phyloP scores from a whole-genome alignment of 2,329 filamentous ascomycete species.

The Penicillium vulpinum region DNA sequence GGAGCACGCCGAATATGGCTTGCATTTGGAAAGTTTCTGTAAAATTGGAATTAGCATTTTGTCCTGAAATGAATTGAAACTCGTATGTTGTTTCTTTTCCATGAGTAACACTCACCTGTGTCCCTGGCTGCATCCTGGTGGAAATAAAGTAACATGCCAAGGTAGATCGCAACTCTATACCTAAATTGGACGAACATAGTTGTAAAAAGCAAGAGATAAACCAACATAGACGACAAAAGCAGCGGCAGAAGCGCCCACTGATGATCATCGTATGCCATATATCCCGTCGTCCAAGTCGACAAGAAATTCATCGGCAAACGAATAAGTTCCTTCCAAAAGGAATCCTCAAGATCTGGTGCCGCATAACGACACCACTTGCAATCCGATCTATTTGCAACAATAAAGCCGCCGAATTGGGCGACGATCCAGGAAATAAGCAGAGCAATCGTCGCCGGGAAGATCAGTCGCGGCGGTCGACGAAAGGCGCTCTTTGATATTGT shows the following conservation, averaged over 20 bases:
- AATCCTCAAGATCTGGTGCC: constrained; percentile 46
- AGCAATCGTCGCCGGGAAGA: constrained; percentile 55
- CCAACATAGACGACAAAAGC: constrained; percentile 52
- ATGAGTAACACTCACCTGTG: constrained; percentile 43
- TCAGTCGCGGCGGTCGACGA: constrained; percentile 53
- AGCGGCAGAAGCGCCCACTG: constrained; percentile 57
- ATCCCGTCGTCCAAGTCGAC: constrained; percentile 52
- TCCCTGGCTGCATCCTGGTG: constrained; percentile 48
- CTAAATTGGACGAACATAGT: constrained; percentile 48
- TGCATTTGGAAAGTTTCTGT: constrained; percentile 57
- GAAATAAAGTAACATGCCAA: constrained; percentile 52
- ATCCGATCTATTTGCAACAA: constrained; percentile 50
- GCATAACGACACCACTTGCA: constrained; percentile 55
- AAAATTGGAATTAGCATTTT: background rate
- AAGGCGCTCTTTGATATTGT: constrained; percentile 56
- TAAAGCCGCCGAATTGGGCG: constrained; percentile 52
- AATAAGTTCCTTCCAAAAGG: constrained; percentile 48
- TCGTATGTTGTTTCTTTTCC: background rate
- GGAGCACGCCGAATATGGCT: constrained; percentile 53
- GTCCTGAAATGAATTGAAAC: background rate
- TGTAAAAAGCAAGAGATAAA: constrained; percentile 51
- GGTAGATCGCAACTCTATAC: constrained; percentile 49
- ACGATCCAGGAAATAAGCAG: constrained; percentile 53
- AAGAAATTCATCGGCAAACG: constrained; percentile 50
- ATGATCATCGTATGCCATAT: constrained; percentile 56